These are phyloP conservation scores for Clathrus columnatus DNA, from an alignment of 768 basidiomycete genomes.

Conservation along the genomic window DNA sequence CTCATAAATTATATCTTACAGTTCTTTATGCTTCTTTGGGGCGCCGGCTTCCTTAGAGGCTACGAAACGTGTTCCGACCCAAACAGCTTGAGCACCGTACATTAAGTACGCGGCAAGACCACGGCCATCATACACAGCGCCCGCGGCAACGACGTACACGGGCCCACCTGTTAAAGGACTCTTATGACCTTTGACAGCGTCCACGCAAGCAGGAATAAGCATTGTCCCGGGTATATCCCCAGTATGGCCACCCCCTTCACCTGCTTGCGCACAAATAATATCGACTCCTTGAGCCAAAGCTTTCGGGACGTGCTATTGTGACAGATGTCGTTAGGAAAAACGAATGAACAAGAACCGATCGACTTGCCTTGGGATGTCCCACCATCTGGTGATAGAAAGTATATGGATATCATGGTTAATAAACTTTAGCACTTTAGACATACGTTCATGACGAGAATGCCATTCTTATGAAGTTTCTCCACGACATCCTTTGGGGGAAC, in stretches of 20 bases:
- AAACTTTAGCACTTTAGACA: slow-evolving; percentile 16
- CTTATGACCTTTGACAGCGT: slow-evolving; percentile 65
- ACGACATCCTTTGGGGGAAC: slow-evolving; percentile 77
- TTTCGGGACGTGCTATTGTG: slow-evolving; percentile 50
- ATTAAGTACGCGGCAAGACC: slow-evolving; percentile 79
- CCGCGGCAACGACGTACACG: slow-evolving; percentile 84
- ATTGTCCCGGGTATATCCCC: slow-evolving; percentile 78
- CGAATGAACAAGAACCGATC: not conserved
- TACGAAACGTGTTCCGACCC: slow-evolving; percentile 86
- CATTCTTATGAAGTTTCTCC: slow-evolving; percentile 72
- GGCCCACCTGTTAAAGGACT: slow-evolving; percentile 78
- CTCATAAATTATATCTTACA: slow-evolving; percentile 21
- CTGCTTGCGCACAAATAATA: slow-evolving; percentile 89
- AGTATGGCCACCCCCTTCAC: slow-evolving; percentile 78
- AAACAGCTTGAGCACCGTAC: slow-evolving; percentile 39
- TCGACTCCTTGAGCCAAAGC: slow-evolving; percentile 82
- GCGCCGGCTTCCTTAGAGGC: slow-evolving; percentile 74
- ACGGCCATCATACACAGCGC: slow-evolving; percentile 85
- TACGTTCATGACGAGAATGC: slow-evolving; percentile 84
- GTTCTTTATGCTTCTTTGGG: slow-evolving; percentile 78
- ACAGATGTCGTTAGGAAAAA: not conserved
- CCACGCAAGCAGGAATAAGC: slow-evolving; percentile 87
- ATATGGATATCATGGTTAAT: not conserved
- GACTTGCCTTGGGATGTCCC: slow-evolving; percentile 67
- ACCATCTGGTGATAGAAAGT: slow-evolving; percentile 48